A percentile compares a stretch with the other conserved stretches of the same genome.
Evolutionary conservation across 805 yeast genomes (phyloP).

Genomic region (Myxozyma udenii): DNA sequence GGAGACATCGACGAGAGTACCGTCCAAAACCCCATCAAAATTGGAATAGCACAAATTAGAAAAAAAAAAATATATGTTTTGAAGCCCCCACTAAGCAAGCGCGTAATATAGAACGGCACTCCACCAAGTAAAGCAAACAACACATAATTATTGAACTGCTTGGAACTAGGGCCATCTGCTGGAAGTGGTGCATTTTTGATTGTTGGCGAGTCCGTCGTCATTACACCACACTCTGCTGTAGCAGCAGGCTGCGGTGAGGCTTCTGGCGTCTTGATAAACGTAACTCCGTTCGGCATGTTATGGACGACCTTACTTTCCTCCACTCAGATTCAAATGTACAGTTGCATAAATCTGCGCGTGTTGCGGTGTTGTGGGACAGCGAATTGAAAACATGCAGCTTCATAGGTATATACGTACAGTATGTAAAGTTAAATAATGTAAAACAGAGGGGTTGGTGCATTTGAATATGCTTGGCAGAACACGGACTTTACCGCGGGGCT

Average conservation of each 20-base stretch:
- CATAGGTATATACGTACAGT: too few species aligned
- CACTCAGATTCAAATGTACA: too few species aligned
- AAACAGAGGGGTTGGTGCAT: too few species aligned
- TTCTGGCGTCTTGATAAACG: constrained; percentile 62
- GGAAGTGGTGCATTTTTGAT: constrained; percentile 84
- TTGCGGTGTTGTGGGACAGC: too few species aligned
- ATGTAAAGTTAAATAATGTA: too few species aligned
- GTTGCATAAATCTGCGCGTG: too few species aligned
- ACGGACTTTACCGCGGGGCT: too few species aligned
- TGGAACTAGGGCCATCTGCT: constrained; percentile 87
- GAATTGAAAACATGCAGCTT: too few species aligned
- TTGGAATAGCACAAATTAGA: constrained; percentile 58
- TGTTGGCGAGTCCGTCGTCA: constrained; percentile 58
- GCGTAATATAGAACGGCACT: constrained; percentile 61
- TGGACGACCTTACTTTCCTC: too few species aligned
- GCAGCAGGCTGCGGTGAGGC: constrained; percentile 47
- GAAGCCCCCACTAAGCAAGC: constrained; percentile 64
- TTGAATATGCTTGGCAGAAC: too few species aligned
- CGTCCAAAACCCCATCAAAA: constrained; percentile 81
- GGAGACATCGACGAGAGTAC: constrained; percentile 73
- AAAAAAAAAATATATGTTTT: constrained; percentile 63
- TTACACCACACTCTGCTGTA: constrained; percentile 48
- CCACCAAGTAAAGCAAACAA: constrained; percentile 50
- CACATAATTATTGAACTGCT: constrained; percentile 63
- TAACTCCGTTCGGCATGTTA: too few species aligned